Conservation (phyloP, 1,139 yeast genomes). For the Saccharomyces hybrid region DNA sequence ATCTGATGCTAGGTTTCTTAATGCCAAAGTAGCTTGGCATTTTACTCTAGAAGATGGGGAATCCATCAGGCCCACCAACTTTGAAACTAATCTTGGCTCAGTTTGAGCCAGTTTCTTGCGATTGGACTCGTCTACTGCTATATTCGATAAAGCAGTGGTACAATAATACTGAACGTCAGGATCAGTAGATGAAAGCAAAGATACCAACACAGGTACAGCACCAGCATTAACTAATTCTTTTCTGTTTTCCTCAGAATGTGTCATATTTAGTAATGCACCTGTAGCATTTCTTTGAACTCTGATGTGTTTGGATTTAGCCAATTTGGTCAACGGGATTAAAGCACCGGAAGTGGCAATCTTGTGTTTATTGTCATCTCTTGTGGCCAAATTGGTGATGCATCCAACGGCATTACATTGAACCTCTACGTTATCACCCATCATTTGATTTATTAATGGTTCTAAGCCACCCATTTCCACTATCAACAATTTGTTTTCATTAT, state of each 20-base stretch:
- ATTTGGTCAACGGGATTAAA: slow-evolving; percentile 80
- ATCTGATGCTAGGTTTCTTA: slow-evolving; percentile 92
- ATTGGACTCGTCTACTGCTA: slow-evolving; percentile 91
- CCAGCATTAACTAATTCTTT: slow-evolving; percentile 96
- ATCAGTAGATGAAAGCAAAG: slow-evolving; percentile 78
- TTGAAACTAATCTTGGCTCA: slow-evolving; percentile 87
- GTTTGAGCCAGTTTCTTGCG: slow-evolving; percentile 83
- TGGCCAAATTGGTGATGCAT: slow-evolving; percentile 95
- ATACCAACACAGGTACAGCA: slow-evolving; percentile 91
- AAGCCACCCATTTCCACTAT: slow-evolving; percentile 98
- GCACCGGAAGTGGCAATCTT: slow-evolving; percentile 98
- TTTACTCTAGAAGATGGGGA: slow-evolving; percentile 89
- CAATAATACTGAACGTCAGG: slow-evolving; percentile 97
- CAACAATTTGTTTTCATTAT: slow-evolving; percentile 83
- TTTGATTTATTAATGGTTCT: slow-evolving; percentile 91
- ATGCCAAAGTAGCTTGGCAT: slow-evolving; percentile 95
- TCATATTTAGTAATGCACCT: slow-evolving; percentile 95
- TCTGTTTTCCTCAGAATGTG: slow-evolving; percentile 94
- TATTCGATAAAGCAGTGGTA: slow-evolving; percentile 92
- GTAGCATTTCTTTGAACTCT: slow-evolving; percentile 98
- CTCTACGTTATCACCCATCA: slow-evolving; percentile 95
- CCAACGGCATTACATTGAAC: slow-evolving; percentile 99
- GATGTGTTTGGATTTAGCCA: slow-evolving; percentile 88
- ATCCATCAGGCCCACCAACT: slow-evolving; percentile 85
- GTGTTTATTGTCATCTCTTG: slow-evolving; percentile 95